These are phyloP conservation scores for Lotus japonicus DNA, from an alignment of 306 rosid species.

Conservation along the genomic window DNA sequence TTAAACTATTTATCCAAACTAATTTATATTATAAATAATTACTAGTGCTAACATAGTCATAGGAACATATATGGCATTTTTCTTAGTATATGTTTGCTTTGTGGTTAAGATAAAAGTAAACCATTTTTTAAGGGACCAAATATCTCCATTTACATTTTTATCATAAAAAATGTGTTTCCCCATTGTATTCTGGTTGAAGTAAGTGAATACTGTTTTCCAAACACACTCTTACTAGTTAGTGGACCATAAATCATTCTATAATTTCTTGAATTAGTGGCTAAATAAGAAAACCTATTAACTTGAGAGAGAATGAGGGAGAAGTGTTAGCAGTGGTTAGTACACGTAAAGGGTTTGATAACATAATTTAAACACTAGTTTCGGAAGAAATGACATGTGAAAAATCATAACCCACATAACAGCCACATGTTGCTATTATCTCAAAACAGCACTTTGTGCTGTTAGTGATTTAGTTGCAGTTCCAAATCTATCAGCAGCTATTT, in stretches of 20 bases:
- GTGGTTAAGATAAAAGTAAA: no score
- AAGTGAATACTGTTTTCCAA: no score
- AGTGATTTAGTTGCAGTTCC: constrained; percentile 14
- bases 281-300: not conserved
- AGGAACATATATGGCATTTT: not conserved
- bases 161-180: no score
- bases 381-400: constrained; percentile 30
- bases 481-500: constrained; percentile 24
- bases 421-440: constrained; percentile 10
- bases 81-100: no score
- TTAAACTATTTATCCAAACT: no score
- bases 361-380: constrained; percentile 15
- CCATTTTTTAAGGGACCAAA: no score
- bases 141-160: no score
- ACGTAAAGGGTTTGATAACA: not conserved
- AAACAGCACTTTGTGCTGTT: not conserved
- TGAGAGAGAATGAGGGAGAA: not conserved
- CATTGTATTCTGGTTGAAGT: no score
- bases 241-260: not conserved
- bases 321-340: not conserved
- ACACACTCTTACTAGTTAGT: no score
- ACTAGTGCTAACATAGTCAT: not conserved
- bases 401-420: not conserved
- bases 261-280: not conserved
- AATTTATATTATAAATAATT: not conserved